Conservation (phyloP, 805 yeast genomes). For the Saccharomycopsis malanga region DNA sequence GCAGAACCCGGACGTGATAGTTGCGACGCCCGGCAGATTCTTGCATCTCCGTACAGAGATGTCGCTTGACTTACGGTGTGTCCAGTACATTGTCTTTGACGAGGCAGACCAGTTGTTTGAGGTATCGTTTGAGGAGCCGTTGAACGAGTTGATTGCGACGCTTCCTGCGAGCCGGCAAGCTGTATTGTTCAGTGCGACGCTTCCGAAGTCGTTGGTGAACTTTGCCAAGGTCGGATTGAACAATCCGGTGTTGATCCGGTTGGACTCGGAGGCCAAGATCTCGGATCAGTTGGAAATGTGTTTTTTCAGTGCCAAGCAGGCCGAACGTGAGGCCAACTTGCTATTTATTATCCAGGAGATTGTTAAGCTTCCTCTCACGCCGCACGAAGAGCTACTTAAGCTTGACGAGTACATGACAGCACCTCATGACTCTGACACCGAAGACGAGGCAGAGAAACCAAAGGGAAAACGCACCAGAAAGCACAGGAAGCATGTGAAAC, state of each 20-base stretch:
- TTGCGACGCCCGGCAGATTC: constrained; percentile 98
- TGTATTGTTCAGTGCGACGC: constrained; percentile 85
- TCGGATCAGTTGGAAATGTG: constrained; percentile 90
- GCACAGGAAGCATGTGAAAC: constrained; percentile 34
- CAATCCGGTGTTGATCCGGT: constrained; percentile 85
- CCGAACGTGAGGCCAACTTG: constrained; percentile 86
- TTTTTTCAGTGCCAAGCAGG: constrained; percentile 69
- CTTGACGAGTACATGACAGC: constrained; percentile 42
- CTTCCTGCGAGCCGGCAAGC: constrained; percentile 83
- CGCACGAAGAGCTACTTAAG: constrained; percentile 56
- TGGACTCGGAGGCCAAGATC: constrained; percentile 88
- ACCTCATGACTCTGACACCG: constrained; percentile 39
- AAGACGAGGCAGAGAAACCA: constrained; percentile 27
- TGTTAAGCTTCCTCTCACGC: constrained; percentile 76
- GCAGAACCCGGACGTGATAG: constrained; percentile 87
- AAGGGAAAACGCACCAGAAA: constrained; percentile 24
- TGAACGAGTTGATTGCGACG: constrained; percentile 79
- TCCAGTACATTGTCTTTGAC: constrained; percentile 90
- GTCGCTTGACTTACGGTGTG: constrained; percentile 73
- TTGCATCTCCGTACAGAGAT: constrained; percentile 93
- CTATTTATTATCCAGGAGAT: constrained; percentile 72
- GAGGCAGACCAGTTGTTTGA: constrained; percentile 97
- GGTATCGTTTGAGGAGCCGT: constrained; percentile 91
- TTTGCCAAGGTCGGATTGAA: constrained; percentile 95
- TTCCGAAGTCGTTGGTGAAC: constrained; percentile 87